Percentiles rank a stretch among this genome's conserved stretches.
Evolutionary conservation across 306 rosid genomes (phyloP).

Genomic region (Gastrolobium villosum): DNA sequence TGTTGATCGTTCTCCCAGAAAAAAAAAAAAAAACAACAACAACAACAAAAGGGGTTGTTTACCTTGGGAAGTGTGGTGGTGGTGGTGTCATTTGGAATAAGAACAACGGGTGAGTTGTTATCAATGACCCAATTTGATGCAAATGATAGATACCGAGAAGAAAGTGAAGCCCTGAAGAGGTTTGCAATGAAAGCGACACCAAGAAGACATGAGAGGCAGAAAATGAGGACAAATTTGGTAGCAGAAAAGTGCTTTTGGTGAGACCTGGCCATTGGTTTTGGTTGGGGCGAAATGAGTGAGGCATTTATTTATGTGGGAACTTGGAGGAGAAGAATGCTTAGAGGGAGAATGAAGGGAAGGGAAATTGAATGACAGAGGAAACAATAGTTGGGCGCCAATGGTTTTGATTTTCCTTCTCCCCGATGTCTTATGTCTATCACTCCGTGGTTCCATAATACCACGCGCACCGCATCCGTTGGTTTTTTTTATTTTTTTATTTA

Average conservation of each 20-base stretch:
- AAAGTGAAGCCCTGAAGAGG: slow-evolving; percentile 69
- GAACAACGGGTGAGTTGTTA: slow-evolving; percentile 41
- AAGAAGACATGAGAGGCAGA: slow-evolving; percentile 55
- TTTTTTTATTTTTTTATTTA: not conserved
- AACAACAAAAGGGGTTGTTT: not conserved
- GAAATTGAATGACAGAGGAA: not conserved
- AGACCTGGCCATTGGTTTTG: slow-evolving; percentile 56
- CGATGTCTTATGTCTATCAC: not conserved
- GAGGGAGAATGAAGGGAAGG: not conserved
- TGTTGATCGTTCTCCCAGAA: not conserved
- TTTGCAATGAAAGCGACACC: slow-evolving; percentile 59
- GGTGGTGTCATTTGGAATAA: slow-evolving; percentile 43
- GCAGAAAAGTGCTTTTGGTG: slow-evolving; percentile 53
- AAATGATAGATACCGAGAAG: slow-evolving; percentile 45
- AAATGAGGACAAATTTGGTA: slow-evolving; percentile 49
- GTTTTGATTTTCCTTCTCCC: slow-evolving; percentile 33
- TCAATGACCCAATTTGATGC: slow-evolving; percentile 62
- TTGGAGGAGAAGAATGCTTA: slow-evolving; percentile 1
- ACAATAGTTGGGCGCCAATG: slow-evolving; percentile 69
- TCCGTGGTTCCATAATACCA: not conserved
- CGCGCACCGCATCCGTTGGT: not conserved
- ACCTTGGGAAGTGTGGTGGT: slow-evolving; percentile 15
- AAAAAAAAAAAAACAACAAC: too few relatives aligned
- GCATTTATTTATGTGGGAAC: slow-evolving; percentile 40
- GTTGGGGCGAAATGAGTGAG: not conserved